These are phyloP conservation scores for Tylopilus balloui DNA, from an alignment of 768 basidiomycete species.

Conservation along the genomic window DNA sequence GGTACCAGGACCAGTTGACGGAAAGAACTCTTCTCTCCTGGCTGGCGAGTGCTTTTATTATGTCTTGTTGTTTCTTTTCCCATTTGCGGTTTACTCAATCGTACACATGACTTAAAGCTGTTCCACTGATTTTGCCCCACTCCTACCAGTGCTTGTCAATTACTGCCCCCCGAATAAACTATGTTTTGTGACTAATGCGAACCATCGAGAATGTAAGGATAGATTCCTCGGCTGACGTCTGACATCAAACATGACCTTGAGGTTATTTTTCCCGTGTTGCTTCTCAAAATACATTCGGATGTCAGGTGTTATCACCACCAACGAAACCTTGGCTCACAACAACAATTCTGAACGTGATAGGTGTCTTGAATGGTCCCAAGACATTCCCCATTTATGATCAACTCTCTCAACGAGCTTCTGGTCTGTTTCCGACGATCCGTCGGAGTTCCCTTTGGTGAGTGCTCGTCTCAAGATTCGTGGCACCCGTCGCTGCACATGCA, in stretches of 20 bases:
- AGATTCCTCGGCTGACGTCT: neutral
- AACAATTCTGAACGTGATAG: neutral
- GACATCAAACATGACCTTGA: too few species aligned
- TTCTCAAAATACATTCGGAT: too few species aligned
- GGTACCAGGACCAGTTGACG: constrained; percentile 24
- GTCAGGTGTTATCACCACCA: too few species aligned
- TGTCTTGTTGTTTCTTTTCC: constrained; percentile 11
- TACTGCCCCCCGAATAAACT: constrained; percentile 18
- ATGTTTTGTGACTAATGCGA: constrained; percentile 9
- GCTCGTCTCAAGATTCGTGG: too few species aligned
- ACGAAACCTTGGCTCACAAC: too few species aligned
- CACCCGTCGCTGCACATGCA: too few species aligned
- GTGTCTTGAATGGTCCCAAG: too few species aligned
- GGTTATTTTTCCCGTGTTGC: too few species aligned
- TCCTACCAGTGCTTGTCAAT: constrained; percentile 18
- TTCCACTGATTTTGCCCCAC: constrained; percentile 9
- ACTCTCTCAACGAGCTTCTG: too few species aligned
- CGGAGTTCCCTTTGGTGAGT: too few species aligned
- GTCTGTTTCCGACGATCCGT: too few species aligned
- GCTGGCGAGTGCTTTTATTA: constrained; percentile 18
- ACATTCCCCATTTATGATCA: too few species aligned
- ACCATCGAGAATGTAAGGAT: neutral
- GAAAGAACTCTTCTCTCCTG: constrained; percentile 18
- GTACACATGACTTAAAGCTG: constrained; percentile 19
- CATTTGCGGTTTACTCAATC: constrained; percentile 20